These are phyloP conservation scores for Lentinula guzmanii DNA, from an alignment of 768 basidiomycete species.

Conservation along the genomic window DNA sequence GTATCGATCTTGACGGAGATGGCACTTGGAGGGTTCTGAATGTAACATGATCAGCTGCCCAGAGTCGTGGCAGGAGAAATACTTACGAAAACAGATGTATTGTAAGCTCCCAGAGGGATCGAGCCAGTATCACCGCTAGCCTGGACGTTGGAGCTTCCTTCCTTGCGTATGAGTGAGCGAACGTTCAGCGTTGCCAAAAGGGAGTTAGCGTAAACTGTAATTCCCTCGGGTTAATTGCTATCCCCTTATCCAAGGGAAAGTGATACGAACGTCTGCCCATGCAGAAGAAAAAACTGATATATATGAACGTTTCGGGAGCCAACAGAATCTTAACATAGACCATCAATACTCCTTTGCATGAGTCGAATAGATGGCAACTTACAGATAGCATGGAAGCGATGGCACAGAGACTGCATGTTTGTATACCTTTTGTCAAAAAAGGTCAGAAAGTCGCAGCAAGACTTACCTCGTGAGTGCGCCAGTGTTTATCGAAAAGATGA, in stretches of 20 bases:
- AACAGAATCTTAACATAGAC: conserved; percentile 34
- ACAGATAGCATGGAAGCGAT: conserved; percentile 50
- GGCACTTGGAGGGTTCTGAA: not conserved
- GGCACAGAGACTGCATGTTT: conserved; percentile 20
- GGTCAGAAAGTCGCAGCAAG: not conserved
- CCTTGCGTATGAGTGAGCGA: conserved; percentile 14
- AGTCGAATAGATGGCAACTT: not conserved
- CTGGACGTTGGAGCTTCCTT: not conserved
- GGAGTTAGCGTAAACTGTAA: conserved; percentile 24
- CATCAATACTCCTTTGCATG: not conserved
- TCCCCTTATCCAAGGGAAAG: conserved; percentile 14
- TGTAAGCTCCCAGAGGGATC: not conserved
- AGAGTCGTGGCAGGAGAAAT: not conserved
- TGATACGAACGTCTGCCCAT: conserved; percentile 50
- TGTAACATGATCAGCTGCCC: not conserved
- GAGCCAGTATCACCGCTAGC: not conserved
- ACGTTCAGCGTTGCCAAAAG: conserved; percentile 25
- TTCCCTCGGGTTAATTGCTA: conserved; percentile 9
- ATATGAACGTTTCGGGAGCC: conserved; percentile 44
- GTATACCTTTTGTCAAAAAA: not conserved
- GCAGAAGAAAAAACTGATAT: conserved; percentile 56
- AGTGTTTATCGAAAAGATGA: conserved; percentile 39
- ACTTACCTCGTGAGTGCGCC: conserved; percentile 30
- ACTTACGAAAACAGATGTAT: conserved; percentile 3
- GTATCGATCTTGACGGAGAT: conserved; percentile 11